A percentile compares a stretch with the other conserved stretches of the same genome.
Evolutionary conservation across 2,329 filamentous ascomycete species (phyloP).

Genomic region (Monilinia fructigena): DNA sequence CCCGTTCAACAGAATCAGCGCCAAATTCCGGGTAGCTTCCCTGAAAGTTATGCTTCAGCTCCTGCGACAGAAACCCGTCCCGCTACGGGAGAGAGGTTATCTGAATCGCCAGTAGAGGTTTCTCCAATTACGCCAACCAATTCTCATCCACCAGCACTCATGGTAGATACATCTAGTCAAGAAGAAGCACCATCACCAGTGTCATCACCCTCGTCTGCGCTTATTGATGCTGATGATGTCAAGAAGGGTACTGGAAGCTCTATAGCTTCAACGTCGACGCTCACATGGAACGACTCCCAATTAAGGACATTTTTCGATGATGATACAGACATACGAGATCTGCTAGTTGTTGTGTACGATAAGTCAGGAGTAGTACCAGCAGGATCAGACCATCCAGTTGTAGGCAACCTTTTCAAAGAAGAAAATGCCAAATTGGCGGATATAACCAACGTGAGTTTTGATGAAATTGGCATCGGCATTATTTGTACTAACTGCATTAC

Average conservation of each 20-base stretch:
- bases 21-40: conserved; percentile 40
- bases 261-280: conserved; percentile 54
- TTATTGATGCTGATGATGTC: conserved; percentile 50
- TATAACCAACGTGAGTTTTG: conserved; percentile 68
- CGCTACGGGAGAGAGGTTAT: conserved; percentile 48
- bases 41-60: conserved; percentile 38
- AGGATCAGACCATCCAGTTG: conserved; percentile 81
- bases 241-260: conserved; percentile 48
- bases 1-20: conserved; percentile 34
- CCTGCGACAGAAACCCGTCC: conserved; percentile 40
- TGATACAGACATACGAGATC: conserved; percentile 81
- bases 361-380: conserved; percentile 79
- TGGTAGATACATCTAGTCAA: conserved; percentile 69
- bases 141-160: conserved; percentile 62
- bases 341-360: conserved; percentile 89
- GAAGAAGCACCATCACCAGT: conserved; percentile 62
- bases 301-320: conserved; percentile 90
- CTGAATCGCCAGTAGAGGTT: conserved; percentile 68
- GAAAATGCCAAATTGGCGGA: conserved; percentile 83
- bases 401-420: conserved; percentile 76
- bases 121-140: conserved; percentile 53
- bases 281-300: conserved; percentile 80
- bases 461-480: neutral
- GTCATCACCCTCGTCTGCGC: conserved; percentile 64
- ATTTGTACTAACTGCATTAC: conserved; percentile 29